Percentiles rank a stretch among this genome's conserved stretches.
Conservation (phyloP, 495 filamentous ascomycete genomes). For the Symbiotaphrina buchneri region DNA sequence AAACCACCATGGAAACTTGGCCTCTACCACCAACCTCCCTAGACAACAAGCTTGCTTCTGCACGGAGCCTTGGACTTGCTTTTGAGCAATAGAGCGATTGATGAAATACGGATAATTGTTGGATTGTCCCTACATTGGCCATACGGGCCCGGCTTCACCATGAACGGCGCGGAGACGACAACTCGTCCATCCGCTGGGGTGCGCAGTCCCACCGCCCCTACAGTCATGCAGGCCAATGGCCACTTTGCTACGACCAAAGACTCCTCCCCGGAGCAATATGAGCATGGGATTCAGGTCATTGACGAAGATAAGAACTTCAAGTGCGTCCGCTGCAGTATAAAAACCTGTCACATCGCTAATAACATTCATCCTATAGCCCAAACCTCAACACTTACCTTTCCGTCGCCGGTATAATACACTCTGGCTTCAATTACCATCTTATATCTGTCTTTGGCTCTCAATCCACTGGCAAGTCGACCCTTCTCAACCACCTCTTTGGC, state of each 20-base stretch:
- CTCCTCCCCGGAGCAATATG: constrained; percentile 64
- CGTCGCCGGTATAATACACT: constrained; percentile 52
- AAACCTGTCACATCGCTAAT: neutral
- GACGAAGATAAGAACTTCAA: constrained; percentile 93
- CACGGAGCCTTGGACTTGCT: too few relatives aligned
- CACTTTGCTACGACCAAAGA: constrained; percentile 55
- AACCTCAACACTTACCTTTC: constrained; percentile 64
- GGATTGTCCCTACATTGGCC: too few relatives aligned
- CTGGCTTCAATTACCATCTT: constrained; percentile 96
- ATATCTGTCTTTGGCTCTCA: constrained; percentile 98
- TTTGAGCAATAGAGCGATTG: too few relatives aligned
- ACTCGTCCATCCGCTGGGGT: too few relatives aligned
- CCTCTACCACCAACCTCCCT: too few relatives aligned
- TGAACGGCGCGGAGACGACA: too few relatives aligned
- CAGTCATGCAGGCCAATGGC: constrained; percentile 55
- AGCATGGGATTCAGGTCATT: constrained; percentile 90
- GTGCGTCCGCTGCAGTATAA: constrained; percentile 24
- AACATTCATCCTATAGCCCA: constrained; percentile 23
- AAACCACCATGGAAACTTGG: too few relatives aligned
- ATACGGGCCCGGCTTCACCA: too few relatives aligned
- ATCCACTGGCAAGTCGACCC: constrained; percentile 93
- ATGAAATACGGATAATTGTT: too few relatives aligned
- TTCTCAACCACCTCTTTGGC: constrained; percentile 88
- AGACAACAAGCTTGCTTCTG: too few relatives aligned
- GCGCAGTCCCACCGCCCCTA: constrained; percentile 23